Evolutionary conservation across 495 filamentous ascomycete species (phyloP), one percentile per base, ranked within the genome.

Genomic region (Xylaria scruposa): DNA sequence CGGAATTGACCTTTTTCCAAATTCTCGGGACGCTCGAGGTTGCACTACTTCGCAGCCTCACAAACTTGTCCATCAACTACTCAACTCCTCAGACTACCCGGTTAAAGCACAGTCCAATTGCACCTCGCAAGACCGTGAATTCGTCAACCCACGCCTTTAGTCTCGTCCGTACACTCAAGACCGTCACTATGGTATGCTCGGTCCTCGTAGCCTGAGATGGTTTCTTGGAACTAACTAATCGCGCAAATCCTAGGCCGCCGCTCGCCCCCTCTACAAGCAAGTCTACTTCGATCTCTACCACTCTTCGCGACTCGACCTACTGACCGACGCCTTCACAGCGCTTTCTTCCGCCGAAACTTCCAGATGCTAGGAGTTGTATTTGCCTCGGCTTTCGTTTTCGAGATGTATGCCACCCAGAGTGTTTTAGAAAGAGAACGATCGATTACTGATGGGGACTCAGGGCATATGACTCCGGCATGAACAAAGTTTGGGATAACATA

Each of bases 351-450:
- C 80, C 89, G 86, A 78, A 98, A 99, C 85, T 89, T 88, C 72
- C 85, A 91, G 81, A 97, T 95, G 87, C 86, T 99, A 70, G 93
- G 90, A 63, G 86, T 87, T 46, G 92, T 98, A 77, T 98, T 99
- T 83, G 87, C 83, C 72, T 85, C 88, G 66, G 97, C 94, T 70
- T 99, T 99, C 81, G 93, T 88, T 65, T 95, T 97, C 79, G 93
- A 98, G 86, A 88, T 98, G 97, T 99, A 87, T 70, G 93, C 84
- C 21, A 44, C 65, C 26, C 51, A 46, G 44, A 58, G 58, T 49
- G 15, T 26, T 56, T 24, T 26, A 47, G 38, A 61, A 42, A 70
- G 56, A 42, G 59, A 26, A 42, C 31, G 46, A 36, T 67, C 31
- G 46, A 36, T 67, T 64, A 72, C 77, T 82, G 72, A 83, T 51